Evolutionary conservation across 148 eudicot genomes (phyloP).

Genomic region (Persicaria maculosa): DNA sequence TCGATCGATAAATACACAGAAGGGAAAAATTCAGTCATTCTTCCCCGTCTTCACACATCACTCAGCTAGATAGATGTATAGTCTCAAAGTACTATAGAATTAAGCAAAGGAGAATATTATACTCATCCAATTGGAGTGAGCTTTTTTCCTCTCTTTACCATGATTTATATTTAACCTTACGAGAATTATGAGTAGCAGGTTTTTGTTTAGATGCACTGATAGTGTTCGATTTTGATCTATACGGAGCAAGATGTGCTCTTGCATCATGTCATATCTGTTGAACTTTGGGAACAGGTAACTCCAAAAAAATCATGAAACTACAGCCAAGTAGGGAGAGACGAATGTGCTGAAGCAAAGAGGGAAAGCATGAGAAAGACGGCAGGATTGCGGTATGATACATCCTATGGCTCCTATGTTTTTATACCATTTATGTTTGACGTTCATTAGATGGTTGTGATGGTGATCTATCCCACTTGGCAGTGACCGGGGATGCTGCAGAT

Average conservation of each 20-base stretch:
- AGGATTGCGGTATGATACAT: no score
- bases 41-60: not conserved
- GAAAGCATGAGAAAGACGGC: no score
- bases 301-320: no score
- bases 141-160: not conserved
- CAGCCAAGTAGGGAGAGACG: no score
- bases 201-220: not conserved
- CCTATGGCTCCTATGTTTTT: no score
- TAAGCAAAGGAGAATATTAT: not conserved
- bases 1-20: not conserved
- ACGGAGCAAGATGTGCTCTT: not conserved
- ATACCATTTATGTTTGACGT: no score
- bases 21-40: not conserved
- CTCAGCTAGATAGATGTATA: not conserved
- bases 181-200: not conserved
- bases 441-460: no score
- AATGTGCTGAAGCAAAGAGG: no score
- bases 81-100: not conserved
- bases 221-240: not conserved
- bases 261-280: no score
- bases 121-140: not conserved
- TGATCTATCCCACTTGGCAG: not conserved
- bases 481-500: conserved; percentile 23
- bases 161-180: not conserved
- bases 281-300: no score